Evolutionary conservation across 2,329 filamentous ascomycete species (phyloP), one percentile per base, ranked within the genome.

Genomic region (Cephalotrichum gorgonifer): DNA sequence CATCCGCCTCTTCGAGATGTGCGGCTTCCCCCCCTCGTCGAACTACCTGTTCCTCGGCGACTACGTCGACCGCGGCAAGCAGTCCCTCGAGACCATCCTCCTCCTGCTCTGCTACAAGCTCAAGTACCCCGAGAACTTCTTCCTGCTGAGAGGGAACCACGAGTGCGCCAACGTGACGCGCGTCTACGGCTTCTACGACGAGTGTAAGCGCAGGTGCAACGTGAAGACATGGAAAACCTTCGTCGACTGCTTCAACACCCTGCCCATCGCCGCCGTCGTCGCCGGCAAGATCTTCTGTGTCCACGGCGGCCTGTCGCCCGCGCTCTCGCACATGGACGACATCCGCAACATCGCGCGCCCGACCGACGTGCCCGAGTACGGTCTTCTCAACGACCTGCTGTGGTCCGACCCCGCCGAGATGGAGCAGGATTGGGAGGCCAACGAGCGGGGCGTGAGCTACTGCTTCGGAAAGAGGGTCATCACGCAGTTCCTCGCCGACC

Each of bases 201-300:
- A 97, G 64, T 97, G 91, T 76, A 97, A 97, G 71, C 79, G 91
- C 55, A 79, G 91, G 53, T 95, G 87, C 72, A 96, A 95, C 62
- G 88, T 96, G 64, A 96, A 96, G 72, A 82, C 95, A 49, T 97
- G 91, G 91, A 97, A 97, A 73, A 94, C 88, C 0, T 97, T 97
- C 62, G 84, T 95, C 47, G 91, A 97, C 63, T 93, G 87, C 25
- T 97, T 97, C 75, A 97, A 97, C 65, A 90, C 85, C 39, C 76
- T 97, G 42, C 91, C 91, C 0, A 96, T 97, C 60, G 91, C 91
- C 41, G 82, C 91, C n/a, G 96, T 95, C 59, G 90, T 97, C 33
- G 91, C 90, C 2, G 88, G 88, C 56, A 97, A 97, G 72, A 97
- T 97, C 51, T 97, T 96, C 64, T 96, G 90, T 60, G 91, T 97